Conservation (phyloP, 768 basidiomycete genomes). For the Candolleomyces aberdarensis region DNA sequence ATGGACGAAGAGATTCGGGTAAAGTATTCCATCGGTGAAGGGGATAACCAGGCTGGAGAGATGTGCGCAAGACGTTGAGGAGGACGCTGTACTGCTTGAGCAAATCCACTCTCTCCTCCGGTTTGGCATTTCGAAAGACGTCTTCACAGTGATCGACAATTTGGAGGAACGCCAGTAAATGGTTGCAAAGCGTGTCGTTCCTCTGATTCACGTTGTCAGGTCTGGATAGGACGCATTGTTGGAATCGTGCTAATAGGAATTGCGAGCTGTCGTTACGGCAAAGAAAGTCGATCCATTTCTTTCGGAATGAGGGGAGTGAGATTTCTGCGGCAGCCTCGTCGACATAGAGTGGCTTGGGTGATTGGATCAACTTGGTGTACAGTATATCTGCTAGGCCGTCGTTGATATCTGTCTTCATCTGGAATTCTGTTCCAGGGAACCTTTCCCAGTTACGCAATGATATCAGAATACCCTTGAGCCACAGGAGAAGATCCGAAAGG, state of each 20-base stretch:
- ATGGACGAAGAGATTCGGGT: neutral
- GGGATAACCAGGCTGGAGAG: neutral
- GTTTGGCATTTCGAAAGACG: neutral
- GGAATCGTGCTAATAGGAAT: neutral
- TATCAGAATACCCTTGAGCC: neutral
- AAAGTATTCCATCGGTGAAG: neutral
- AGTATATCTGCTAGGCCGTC: slow-evolving; percentile 1
- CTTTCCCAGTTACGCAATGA: neutral
- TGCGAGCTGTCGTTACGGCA: neutral
- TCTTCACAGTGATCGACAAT: neutral
- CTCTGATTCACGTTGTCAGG: neutral
- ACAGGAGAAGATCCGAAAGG: slow-evolving; percentile 2
- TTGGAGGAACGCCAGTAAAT: neutral
- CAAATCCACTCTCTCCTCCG: neutral
- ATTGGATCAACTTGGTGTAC: slow-evolving; percentile 3
- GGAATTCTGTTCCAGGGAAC: neutral
- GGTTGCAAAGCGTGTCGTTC: slow-evolving; percentile 1
- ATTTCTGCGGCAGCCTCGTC: slow-evolving; percentile 7
- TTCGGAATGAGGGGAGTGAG: neutral
- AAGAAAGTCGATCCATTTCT: neutral
- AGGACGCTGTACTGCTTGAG: neutral
- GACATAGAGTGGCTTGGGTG: neutral
- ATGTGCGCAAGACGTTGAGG: neutral
- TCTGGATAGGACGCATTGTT: neutral
- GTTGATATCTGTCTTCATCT: neutral